Evolutionary conservation across 2,329 filamentous ascomycete genomes (phyloP).

Genomic region (Ophiostoma perfectum): DNA sequence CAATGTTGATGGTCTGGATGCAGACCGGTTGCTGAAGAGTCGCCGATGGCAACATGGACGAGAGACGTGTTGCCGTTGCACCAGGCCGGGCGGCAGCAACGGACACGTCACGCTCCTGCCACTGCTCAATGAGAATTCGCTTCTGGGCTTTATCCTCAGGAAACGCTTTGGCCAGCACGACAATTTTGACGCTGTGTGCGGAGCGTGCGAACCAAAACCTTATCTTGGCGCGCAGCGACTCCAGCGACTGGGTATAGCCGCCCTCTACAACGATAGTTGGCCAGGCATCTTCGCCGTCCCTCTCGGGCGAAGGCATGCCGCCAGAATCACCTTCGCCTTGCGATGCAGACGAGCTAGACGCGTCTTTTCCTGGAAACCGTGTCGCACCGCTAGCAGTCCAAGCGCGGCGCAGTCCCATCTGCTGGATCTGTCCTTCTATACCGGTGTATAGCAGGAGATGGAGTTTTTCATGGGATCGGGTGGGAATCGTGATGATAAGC

Average conservation of each 20-base stretch:
- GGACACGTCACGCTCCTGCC: neutral
- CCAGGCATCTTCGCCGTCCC: neutral
- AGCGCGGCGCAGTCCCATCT: neutral
- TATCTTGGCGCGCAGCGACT: neutral
- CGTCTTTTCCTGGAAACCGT: neutral
- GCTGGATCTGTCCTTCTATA: neutral
- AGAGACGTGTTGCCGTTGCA: neutral
- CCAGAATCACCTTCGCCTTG: neutral
- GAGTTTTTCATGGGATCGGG: neutral
- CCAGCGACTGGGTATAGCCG: neutral
- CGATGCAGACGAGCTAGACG: neutral
- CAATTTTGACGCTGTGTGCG: neutral
- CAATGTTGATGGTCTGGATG: neutral
- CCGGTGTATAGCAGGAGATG: neutral
- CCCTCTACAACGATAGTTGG: neutral
- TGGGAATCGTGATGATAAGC: neutral
- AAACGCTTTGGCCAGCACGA: conserved; percentile 1
- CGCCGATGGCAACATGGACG: neutral
- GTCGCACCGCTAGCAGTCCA: neutral
- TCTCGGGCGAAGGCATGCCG: neutral
- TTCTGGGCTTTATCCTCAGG: neutral
- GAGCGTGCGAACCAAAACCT: neutral
- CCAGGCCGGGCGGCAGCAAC: neutral
- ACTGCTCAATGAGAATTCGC: neutral
- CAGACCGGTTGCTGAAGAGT: neutral